A percentile compares a stretch with the other conserved stretches of the same genome.
Conservation (phyloP, 2,329 filamentous ascomycete genomes). For the Aspergillus felis region DNA sequence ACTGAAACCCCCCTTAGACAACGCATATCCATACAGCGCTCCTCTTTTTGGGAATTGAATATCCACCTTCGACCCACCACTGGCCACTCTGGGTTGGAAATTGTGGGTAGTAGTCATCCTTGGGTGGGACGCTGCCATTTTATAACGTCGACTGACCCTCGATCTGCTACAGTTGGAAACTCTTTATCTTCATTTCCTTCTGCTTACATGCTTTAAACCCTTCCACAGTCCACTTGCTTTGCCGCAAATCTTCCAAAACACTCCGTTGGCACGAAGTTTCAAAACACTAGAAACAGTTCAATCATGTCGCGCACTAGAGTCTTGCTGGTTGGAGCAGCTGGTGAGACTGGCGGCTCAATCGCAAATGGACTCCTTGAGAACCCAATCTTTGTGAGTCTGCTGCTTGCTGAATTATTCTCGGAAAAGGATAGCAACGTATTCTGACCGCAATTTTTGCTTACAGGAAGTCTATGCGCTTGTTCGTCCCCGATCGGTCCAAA, state of each 20-base stretch:
- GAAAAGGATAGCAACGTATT: background rate
- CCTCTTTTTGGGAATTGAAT: constrained; percentile 15
- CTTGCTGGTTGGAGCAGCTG: constrained; percentile 36
- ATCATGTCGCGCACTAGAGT: constrained; percentile 36
- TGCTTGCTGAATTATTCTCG: background rate
- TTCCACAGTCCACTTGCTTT: background rate
- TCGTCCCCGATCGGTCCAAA: constrained; percentile 46
- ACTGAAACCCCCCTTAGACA: background rate
- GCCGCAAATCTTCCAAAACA: background rate
- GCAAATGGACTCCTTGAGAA: constrained; percentile 35
- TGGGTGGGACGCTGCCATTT: constrained; percentile 27
- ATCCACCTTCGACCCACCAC: constrained; percentile 33
- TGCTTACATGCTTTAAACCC: constrained; percentile 2
- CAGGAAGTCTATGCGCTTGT: constrained; percentile 49
- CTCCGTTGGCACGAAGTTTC: background rate
- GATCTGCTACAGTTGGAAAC: constrained; percentile 2
- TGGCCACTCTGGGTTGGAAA: constrained; percentile 26
- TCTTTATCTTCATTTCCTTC: background rate
- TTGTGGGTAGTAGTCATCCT: constrained; percentile 31
- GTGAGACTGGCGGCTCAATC: constrained; percentile 40
- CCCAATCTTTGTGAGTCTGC: constrained; percentile 23
- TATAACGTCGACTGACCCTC: constrained; percentile 32
- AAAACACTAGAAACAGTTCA: background rate
- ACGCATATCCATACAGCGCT: constrained; percentile 4
- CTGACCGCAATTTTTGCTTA: constrained; percentile 5